Conservation (phyloP, 768 basidiomycete species). For the Crassisporium funariophilum region DNA sequence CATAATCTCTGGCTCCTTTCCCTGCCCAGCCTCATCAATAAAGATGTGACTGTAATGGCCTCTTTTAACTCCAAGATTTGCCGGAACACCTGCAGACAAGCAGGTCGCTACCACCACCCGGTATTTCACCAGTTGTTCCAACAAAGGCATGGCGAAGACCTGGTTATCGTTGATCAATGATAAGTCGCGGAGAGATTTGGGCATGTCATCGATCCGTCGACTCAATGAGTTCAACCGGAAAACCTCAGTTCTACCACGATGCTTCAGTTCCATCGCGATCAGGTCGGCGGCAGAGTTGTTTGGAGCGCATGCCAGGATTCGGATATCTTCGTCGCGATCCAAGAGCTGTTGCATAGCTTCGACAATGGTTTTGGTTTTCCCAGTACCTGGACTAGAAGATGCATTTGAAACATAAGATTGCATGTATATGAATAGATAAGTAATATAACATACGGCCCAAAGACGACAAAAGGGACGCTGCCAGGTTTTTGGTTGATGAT, state of each 20-base stretch:
- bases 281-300: constrained; percentile 70
- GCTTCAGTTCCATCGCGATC: constrained; percentile 46
- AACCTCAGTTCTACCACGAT: constrained; percentile 37
- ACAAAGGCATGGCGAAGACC: constrained; percentile 47
- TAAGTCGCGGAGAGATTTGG: constrained; percentile 39
- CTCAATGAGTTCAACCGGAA: constrained; percentile 59
- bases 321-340: constrained; percentile 36
- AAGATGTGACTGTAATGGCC: constrained; percentile 66
- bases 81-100: constrained; percentile 50
- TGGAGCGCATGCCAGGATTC: constrained; percentile 65
- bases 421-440: background rate
- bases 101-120: constrained; percentile 63
- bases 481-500: constrained; percentile 49
- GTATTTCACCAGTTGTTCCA: constrained; percentile 41
- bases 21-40: constrained; percentile 68
- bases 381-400: constrained; percentile 55
- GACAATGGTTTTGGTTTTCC: constrained; percentile 67
- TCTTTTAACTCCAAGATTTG: constrained; percentile 46
- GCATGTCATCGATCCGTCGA: constrained; percentile 38
- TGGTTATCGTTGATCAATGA: constrained; percentile 40
- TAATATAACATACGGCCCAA: constrained; percentile 57
- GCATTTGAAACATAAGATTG: background rate
- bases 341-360: constrained; percentile 65
- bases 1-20: constrained; percentile 60
- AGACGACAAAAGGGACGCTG: constrained; percentile 57